Conservation (phyloP, 2,329 filamentous ascomycete genomes). For the Fusarium secorum region DNA sequence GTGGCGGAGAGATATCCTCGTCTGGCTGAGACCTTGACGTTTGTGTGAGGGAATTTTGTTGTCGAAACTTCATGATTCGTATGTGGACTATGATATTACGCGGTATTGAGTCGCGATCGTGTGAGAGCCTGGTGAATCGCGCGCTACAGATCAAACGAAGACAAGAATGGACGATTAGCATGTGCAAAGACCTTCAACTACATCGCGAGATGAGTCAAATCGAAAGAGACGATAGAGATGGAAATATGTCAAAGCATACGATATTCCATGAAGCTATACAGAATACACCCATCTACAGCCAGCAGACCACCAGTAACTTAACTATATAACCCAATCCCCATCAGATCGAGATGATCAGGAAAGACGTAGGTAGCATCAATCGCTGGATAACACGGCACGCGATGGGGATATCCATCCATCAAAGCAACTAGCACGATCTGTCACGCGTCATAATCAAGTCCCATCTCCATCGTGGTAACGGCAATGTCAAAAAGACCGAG, state of each 20-base stretch:
- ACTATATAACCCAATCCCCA: neutral
- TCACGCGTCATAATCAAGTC: neutral
- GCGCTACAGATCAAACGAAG: no score
- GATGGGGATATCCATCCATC: slow-evolving; percentile 7
- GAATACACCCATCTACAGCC: neutral
- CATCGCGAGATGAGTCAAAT: neutral
- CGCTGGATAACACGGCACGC: slow-evolving; percentile 7
- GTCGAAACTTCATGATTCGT: neutral
- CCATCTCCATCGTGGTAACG: neutral
- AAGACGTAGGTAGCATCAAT: neutral
- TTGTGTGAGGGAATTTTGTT: neutral
- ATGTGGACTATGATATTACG: no score
- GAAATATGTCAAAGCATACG: no score
- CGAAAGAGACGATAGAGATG: accelerated
- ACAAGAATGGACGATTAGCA: neutral
- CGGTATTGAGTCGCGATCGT: no score
- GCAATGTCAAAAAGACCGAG: slow-evolving; percentile 7
- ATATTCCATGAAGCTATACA: neutral
- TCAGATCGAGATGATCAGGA: neutral
- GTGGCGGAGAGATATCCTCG: neutral
- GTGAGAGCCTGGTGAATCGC: accelerated
- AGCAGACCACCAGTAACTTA: neutral
- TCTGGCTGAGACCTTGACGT: neutral
- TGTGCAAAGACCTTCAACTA: neutral
- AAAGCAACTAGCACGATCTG: neutral